Conservation (phyloP, 2,329 filamentous ascomycete species). For the Monilinia laxa region DNA sequence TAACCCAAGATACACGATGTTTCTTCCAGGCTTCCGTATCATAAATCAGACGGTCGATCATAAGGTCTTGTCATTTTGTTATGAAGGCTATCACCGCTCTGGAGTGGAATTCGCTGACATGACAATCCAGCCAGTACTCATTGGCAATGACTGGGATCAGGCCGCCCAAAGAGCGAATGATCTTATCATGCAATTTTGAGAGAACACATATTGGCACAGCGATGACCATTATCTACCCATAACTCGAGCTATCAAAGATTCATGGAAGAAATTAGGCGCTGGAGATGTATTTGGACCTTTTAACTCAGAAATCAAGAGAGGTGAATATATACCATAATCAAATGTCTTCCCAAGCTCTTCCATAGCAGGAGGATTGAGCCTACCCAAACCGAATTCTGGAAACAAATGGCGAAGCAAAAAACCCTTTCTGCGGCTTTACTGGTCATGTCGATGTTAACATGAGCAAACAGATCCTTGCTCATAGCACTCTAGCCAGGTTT, state of each 20-base stretch:
- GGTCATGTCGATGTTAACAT: not conserved
- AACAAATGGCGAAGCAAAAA: not conserved
- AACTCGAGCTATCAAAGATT: not conserved
- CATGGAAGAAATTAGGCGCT: not conserved
- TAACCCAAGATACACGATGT: too few species aligned
- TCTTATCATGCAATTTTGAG: not conserved
- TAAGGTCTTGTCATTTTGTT: not conserved
- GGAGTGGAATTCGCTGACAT: not conserved
- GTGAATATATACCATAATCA: too few species aligned
- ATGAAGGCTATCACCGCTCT: not conserved
- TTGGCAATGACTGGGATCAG: not conserved
- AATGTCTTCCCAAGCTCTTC: not conserved
- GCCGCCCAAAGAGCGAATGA: not conserved
- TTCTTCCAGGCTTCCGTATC: not conserved
- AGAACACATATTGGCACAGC: not conserved
- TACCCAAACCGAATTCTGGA: not conserved
- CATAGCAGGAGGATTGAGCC: not conserved
- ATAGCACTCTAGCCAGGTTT: too few species aligned
- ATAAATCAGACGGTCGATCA: not conserved
- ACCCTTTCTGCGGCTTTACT: not conserved
- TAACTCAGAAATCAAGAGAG: not conserved
- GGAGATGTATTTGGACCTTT: not conserved
- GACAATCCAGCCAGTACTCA: not conserved
- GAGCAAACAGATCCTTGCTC: not conserved
- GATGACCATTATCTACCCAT: not conserved